Base-by-base conservation (phyloP, 2,329 filamentous ascomycete genomes). In the Coniochaeta prunicola region DNA sequence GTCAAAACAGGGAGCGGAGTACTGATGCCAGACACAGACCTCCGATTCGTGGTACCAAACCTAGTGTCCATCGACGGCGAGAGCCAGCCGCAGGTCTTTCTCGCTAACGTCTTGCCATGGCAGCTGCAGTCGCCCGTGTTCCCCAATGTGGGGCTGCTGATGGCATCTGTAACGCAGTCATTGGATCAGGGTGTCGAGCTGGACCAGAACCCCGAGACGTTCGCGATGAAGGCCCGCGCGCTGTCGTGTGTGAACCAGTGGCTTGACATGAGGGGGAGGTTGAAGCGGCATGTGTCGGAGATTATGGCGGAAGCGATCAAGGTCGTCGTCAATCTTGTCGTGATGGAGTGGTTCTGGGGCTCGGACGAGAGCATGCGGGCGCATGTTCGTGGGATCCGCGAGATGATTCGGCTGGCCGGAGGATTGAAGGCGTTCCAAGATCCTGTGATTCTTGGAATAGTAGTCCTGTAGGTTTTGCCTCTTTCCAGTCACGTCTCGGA, bases 121-220 rank as follows among this genome's bases (percentile, higher is more conserved):
- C 67, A 70, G 64, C 63, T 68, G 17, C 66, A 71, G 40, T 71
- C 69, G 1, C 69, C 68, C 13, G 60, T 72, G 21, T 62, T 68
- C n/a, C 64, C 65, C 0, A 65, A 68, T 50, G 67, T 69, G 26
- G 64, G 62, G 0, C 62, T 72, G 19, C 61, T 72, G n/a, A 68
- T 68, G 58, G 63, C 70, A 1, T 67, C 69, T 13, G 69, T 65
- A 13, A 68, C 67, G 21, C 65, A 70, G 42, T 65, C 67, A 7
- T 58, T 64, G 13, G 61, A 66, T 17, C 53, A 60, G 15, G 64
- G 63, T 1, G 21, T 59, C 17, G 60, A 67, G 31, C 59, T 63
- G 17, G 61, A 59, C 12, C 64, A 66, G 28, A 65, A 62, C 4
- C 58, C 66, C 5, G 69, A 71, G 59, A 66, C 64, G 9, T 62